phyloP scores from a whole-genome alignment of 495 filamentous ascomycete species.

The Articulospora tetracladia region DNA sequence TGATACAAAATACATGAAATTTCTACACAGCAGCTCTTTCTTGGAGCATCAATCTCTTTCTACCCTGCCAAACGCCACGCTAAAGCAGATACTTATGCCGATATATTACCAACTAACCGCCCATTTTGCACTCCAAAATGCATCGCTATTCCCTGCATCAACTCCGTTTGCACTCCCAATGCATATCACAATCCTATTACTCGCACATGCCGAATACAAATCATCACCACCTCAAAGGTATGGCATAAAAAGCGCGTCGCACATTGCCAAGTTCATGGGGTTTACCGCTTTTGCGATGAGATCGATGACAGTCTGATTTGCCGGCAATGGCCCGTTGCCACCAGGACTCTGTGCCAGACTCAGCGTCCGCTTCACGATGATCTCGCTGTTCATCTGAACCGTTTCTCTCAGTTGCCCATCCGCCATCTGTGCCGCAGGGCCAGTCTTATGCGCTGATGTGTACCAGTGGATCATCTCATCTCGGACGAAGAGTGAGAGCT shows the following conservation, averaged over 20 bases:
- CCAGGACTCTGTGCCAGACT: slow-evolving; percentile 65
- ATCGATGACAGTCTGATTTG: slow-evolving; percentile 95
- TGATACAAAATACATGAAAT: background rate
- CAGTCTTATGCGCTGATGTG: slow-evolving; percentile 67
- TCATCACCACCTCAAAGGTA: slow-evolving; percentile 58
- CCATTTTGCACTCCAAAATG: background rate
- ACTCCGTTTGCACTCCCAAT: no score
- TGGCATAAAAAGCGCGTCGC: slow-evolving; percentile 95
- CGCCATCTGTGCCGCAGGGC: slow-evolving; percentile 38
- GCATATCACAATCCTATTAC: background rate
- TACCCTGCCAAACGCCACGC: background rate
- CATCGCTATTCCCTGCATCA: background rate
- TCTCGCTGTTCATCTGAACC: slow-evolving; percentile 83
- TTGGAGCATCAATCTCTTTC: background rate
- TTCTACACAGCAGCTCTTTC: background rate
- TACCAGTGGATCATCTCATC: slow-evolving; percentile 99
- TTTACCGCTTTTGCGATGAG: slow-evolving; percentile 80
- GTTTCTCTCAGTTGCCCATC: slow-evolving; percentile 76
- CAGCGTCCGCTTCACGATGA: slow-evolving; percentile 84
- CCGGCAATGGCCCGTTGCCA: slow-evolving; percentile 61
- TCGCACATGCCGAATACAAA: background rate
- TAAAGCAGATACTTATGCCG: background rate
- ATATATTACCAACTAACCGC: background rate
- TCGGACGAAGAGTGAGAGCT: slow-evolving; percentile 87
- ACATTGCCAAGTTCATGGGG: slow-evolving; percentile 75